phyloP scores from a whole-genome alignment of 1,139 yeast genomes.

The Blastobotrys persicus region DNA sequence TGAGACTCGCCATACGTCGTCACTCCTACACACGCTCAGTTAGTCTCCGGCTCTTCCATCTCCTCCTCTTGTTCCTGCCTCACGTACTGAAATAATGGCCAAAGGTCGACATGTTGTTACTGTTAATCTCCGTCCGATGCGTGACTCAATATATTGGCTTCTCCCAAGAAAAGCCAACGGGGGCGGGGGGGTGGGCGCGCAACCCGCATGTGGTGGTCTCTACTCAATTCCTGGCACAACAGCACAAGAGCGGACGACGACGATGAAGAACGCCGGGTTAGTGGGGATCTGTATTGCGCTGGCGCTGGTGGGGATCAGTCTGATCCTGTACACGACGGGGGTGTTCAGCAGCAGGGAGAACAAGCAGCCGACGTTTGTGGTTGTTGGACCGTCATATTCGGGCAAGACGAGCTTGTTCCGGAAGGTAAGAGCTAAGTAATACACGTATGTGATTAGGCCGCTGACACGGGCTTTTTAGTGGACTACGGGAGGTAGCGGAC shows the following conservation, averaged over 20 bases:
- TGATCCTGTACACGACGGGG: conserved; percentile 17
- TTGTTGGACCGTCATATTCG: conserved; percentile 67
- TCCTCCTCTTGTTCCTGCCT: not conserved
- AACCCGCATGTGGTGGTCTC: too few relatives aligned
- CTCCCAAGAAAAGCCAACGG: too few relatives aligned
- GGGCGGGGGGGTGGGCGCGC: too few relatives aligned
- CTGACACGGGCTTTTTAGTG: too few relatives aligned
- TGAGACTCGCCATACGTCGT: conserved; percentile 98
- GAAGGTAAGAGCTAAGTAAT: conserved; percentile 19
- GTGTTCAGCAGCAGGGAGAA: conserved; percentile 23
- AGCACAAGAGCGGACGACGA: too few relatives aligned
- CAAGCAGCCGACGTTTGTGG: conserved; percentile 57
- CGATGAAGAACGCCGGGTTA: not conserved
- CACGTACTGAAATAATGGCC: conserved; percentile 50
- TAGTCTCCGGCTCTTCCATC: not conserved
- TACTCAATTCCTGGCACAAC: too few relatives aligned
- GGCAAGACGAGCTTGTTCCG: conserved; percentile 75
- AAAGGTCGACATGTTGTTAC: conserved; percentile 55
- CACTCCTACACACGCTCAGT: conserved; percentile 45
- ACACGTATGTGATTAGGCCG: too few relatives aligned
- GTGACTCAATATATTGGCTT: not conserved
- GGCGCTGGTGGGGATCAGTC: conserved; percentile 17
- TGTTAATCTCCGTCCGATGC: not conserved
- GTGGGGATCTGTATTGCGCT: conserved; percentile 17
- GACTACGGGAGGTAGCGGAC: conserved; percentile 32